Evolutionary conservation across 257 asterid genomes (phyloP), one percentile per base, ranked within the genome.

Genomic region (Scutellaria minor): DNA sequence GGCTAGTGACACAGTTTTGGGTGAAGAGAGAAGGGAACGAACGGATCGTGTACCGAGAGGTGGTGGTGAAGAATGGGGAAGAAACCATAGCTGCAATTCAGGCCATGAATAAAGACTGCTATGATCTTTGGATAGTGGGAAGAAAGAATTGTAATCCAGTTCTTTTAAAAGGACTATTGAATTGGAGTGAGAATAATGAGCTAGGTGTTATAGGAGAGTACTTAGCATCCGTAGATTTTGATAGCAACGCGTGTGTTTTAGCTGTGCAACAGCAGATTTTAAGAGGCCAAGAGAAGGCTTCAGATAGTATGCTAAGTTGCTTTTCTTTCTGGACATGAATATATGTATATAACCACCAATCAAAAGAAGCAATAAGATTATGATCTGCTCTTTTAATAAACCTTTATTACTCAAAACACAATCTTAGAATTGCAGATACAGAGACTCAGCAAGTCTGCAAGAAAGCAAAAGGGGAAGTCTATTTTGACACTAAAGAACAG

Each of bases 1-100:
- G 92, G 9, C 59, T 88, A 9, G 92, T 92, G 46, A 90, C 91
- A 3, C 83, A 89, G 88, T 92, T 92, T 68, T 90, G 96, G 98
- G 92, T 92, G 78, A 92, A 90, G 68, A 79, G 86, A 24, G 96
- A 90, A 73, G 82, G 81, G n/a, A 88, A 83, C 10, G 15, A 57
- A 1, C 70, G 80, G 64, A 80, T 92, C 12, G 55, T 59, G 13
- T 92, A 90, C 64, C 61, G 83, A 63, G 96, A 92, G 81, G 89
- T 88, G 40, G 84, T 84, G 40, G 97, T 90, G 72, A 77, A 52
- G 59, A 87, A 88, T 15, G 97, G 95, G 3, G 88, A 81, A 54
- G 96, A 88, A 14, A 92, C 96, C 13, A 56, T 88, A 0, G 85
- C 92, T 8, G 92, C 95, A n/a, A 82, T 92, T 50, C 87, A 79